Evolutionary conservation across 1,139 yeast genomes (phyloP), one percentile per base, ranked within the genome.

Genomic region (Suhomyces ambrosiae): DNA sequence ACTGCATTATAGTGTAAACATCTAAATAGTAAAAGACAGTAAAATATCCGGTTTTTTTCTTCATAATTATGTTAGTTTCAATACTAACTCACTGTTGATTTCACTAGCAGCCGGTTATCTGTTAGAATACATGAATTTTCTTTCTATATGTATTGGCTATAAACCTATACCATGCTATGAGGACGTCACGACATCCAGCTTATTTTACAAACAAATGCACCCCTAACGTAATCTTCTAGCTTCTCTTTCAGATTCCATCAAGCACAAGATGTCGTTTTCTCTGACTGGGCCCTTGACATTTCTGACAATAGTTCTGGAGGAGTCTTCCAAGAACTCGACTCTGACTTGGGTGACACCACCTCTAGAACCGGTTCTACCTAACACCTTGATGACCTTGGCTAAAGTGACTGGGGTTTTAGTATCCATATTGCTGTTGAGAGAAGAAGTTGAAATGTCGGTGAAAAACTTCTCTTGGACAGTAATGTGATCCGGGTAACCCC

Each of bases 271-370:
- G 48, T 54, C 59, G 54, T 53, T 52, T 46, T 54, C 59, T 54
- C 59, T 54, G 50, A 54, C 59, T 40, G 59, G 59, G 40, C 59
- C 59, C 58, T 54, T 54, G 56, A 54, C 58, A 56, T 54, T 54
- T 53, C 59, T 53, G 53, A 54, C 59, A 33, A 54, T 53, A 46
- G 59, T 53, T 54, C 59, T 54, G 55, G 58, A 52, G 37, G 58
- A 36, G 48, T 54, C 59, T 47, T 54, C 58, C 48, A 54, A 41
- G 53, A 54, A 54, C 48, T 54, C 58, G 35, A 54, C 59, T 52
- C 59, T 52, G 52, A 53, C 59, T 42, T 54, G 59, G 57, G 58
- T 54, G 52, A 54, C 59, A 52, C 57, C 59, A 52, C 59, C 59
- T 52, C 59, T 53, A 50, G 59, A 54, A 33, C 59, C 59, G 57